A percentile compares a stretch with the other conserved stretches of the same genome.
Conservation (phyloP, 192 early-diverging fungal species). For the Coemansia interrupta region DNA sequence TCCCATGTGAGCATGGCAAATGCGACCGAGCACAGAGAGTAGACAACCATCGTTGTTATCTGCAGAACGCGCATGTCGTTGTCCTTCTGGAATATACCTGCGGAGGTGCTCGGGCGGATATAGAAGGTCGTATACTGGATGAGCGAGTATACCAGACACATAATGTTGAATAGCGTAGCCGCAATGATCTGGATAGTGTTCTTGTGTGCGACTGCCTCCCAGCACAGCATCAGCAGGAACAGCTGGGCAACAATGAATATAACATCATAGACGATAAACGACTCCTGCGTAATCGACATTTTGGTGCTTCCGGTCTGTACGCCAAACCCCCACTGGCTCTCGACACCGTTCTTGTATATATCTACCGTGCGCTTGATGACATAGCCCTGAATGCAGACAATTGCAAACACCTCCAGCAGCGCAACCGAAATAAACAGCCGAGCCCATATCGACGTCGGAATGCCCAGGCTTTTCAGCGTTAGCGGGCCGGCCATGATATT, state of each 20-base stretch:
- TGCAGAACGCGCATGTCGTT: slow-evolving; percentile 52
- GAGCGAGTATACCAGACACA: slow-evolving; percentile 56
- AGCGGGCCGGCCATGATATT: slow-evolving; percentile 17
- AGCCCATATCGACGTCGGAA: slow-evolving; percentile 52
- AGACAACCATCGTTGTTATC: slow-evolving; percentile 51
- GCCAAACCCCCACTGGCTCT: slow-evolving; percentile 52
- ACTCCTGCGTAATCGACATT: slow-evolving; percentile 49
- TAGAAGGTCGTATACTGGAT: slow-evolving; percentile 57
- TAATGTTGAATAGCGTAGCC: slow-evolving; percentile 58
- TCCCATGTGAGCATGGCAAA: slow-evolving; percentile 54
- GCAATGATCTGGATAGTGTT: slow-evolving; percentile 91
- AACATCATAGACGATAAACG: slow-evolving; percentile 73
- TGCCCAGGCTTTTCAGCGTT: slow-evolving; percentile 40
- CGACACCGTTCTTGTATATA: slow-evolving; percentile 49
- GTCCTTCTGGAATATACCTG: slow-evolving; percentile 53
- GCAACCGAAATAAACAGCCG: slow-evolving; percentile 47
- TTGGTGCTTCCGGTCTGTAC: slow-evolving; percentile 33
- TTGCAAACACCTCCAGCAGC: slow-evolving; percentile 48
- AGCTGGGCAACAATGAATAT: slow-evolving; percentile 85
- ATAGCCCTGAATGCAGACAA: slow-evolving; percentile 51
- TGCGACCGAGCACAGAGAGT: slow-evolving; percentile 48
- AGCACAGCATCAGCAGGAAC: slow-evolving; percentile 75
- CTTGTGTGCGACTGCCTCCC: slow-evolving; percentile 88
- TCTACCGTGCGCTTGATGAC: slow-evolving; percentile 51
- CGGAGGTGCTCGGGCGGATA: slow-evolving; percentile 43